Conservation (phyloP, 148 eudicot species). For the Amaranthus cruentus region DNA sequence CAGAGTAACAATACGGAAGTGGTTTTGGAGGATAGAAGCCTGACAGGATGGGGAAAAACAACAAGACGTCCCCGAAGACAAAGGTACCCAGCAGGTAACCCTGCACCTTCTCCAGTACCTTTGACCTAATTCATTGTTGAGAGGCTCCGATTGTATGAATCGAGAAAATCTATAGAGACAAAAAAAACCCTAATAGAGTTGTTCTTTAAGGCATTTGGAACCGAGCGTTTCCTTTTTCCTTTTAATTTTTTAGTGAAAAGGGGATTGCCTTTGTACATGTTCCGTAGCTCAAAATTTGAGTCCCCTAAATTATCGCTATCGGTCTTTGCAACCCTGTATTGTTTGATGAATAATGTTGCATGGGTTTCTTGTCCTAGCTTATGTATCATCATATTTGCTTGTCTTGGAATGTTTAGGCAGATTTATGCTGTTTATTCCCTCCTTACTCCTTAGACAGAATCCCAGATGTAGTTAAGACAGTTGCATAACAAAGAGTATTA, state of each 20-base stretch:
- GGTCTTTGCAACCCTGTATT: conserved; percentile 25
- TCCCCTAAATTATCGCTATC: conserved; percentile 21
- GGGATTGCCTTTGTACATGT: conserved; percentile 51
- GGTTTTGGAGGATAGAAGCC: conserved; percentile 60
- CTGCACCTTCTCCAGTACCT: conserved; percentile 37
- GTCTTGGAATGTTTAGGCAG: not conserved
- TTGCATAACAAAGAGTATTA: not conserved
- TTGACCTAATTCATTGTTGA: conserved; percentile 36
- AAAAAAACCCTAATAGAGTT: conserved; percentile 27
- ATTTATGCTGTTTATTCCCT: not conserved
- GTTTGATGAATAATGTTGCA: conserved; percentile 42
- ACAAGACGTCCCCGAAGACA: conserved; percentile 84
- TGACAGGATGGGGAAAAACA: conserved; percentile 92
- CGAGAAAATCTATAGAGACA: conserved; percentile 23
- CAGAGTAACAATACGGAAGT: conserved; percentile 37
- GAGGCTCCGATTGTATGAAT: conserved; percentile 23
- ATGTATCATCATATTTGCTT: conserved; percentile 10
- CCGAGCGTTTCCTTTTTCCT: conserved; percentile 15
- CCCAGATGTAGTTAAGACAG: not conserved
- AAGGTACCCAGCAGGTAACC: conserved; percentile 64
- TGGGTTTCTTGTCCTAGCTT: conserved; percentile 28
- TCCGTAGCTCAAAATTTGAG: conserved; percentile 33
- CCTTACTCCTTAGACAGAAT: not conserved
- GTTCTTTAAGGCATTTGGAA: conserved; percentile 25
- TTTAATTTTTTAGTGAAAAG: conserved; percentile 7